A percentile compares a stretch with the other conserved stretches of the same genome.
Conservation (phyloP, 768 basidiomycete genomes). For the Kwoniella pini region DNA sequence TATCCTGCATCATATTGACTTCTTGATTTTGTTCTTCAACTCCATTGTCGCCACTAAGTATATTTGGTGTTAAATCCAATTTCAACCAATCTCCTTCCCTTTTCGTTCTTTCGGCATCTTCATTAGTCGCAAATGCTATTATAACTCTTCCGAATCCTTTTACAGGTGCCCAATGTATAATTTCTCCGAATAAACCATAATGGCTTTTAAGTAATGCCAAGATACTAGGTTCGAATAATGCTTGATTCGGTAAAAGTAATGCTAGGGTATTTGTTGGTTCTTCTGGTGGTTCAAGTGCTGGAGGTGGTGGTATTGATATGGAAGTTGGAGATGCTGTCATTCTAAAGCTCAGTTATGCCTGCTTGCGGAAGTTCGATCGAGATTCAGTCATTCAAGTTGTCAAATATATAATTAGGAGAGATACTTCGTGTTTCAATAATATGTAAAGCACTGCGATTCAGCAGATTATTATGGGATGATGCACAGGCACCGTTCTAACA, state of each 20-base stretch:
- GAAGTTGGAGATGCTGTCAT: neutral
- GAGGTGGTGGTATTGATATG: slow-evolving; percentile 18
- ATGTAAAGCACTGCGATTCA: no score
- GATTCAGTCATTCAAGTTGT: no score
- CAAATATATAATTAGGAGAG: no score
- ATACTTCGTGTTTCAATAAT: no score
- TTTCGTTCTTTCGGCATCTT: slow-evolving; percentile 61
- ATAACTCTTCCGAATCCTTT: slow-evolving; percentile 78
- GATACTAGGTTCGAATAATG: slow-evolving; percentile 73
- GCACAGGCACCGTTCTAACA: no score
- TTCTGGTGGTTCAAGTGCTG: slow-evolving; percentile 6
- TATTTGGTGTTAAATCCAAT: slow-evolving; percentile 36
- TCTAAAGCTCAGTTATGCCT: neutral
- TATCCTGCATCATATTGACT: neutral
- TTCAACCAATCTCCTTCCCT: slow-evolving; percentile 59
- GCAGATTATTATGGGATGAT: no score
- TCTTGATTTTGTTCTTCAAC: neutral
- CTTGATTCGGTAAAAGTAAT: slow-evolving; percentile 71
- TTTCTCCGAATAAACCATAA: slow-evolving; percentile 73
- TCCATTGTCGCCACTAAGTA: slow-evolving; percentile 6
- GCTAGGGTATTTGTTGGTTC: slow-evolving; percentile 76
- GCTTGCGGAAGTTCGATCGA: neutral
- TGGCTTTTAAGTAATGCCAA: slow-evolving; percentile 68
- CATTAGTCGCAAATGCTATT: slow-evolving; percentile 65
- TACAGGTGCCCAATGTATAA: slow-evolving; percentile 90